Evolutionary conservation across 805 yeast genomes (phyloP), one percentile per base, ranked within the genome.

Genomic region (Yueomyces sp.): DNA sequence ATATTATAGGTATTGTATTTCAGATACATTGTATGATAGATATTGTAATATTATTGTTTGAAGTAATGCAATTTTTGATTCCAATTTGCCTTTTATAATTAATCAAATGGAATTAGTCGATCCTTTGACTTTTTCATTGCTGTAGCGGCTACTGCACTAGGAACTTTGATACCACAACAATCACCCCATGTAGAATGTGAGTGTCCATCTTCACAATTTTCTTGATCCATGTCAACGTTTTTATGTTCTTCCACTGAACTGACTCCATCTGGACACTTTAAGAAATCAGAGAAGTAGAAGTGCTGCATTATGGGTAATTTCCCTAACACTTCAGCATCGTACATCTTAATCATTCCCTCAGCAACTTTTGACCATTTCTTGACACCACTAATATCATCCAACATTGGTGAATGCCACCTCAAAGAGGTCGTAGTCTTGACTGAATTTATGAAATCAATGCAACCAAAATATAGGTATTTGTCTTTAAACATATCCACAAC

Each of bases 331-430:
- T 92, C 99, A 2, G 84, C 96, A 44, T 78, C 76, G 64, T 86
- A 92, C 99, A 92, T 92, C 60, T 90, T 92, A 28, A 85, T 63
- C 90, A 92, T 84, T 1, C 99, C 99, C 48, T 84, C 87, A 44
- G 85, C 79, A 11, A 92, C 94, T 60, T 92, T 92, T 9, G 71
- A 52, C 99, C 99, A 92, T 12, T 77, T 72, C 57, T 80, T 86
- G 2, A 88, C 96, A 1, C 88, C 87, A 55, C 88, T 83, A 30
- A 92, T 88, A 62, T 92, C 99, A 60, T 86, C 96, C 38, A 92
- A 65, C 85, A 92, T 86, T 0, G 98, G 98, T 0, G 96, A 87
- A 59, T 90, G 96, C 95, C 96, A 81, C 57, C 95, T 73, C 44
- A 87, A 58, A 12, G 90, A 73, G n/a, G 90, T 83, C 0, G 64